Evolutionary conservation across 495 filamentous ascomycete genomes (phyloP).

Genomic region (Clavariopsis aquatica): DNA sequence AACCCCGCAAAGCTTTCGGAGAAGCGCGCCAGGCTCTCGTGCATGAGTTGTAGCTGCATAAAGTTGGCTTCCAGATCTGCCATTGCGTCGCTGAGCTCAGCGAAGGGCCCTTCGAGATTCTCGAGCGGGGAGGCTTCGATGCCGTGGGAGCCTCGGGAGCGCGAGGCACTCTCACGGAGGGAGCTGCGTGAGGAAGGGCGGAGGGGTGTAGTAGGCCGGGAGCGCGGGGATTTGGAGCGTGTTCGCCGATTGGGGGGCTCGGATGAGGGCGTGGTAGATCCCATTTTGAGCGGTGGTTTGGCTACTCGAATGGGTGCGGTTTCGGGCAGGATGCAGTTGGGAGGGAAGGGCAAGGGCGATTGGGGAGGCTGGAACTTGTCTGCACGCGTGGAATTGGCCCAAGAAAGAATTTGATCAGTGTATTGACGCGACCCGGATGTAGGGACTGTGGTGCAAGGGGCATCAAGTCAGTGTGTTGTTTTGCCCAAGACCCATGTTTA

Average conservation of each 20-base stretch:
- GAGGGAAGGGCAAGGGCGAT: background rate
- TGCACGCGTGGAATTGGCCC: background rate
- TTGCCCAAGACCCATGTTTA: background rate
- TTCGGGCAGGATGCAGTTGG: background rate
- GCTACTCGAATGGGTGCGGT: background rate
- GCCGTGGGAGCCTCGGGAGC: constrained; percentile 49
- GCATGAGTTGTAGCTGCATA: constrained; percentile 95
- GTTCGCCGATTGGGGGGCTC: constrained; percentile 45
- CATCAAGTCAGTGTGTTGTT: too few relatives aligned
- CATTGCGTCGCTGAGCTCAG: constrained; percentile 91
- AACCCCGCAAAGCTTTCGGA: constrained; percentile 96
- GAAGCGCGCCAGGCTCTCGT: constrained; percentile 91
- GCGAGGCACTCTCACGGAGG: constrained; percentile 61
- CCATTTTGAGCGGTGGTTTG: constrained; percentile 17
- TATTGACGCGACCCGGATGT: background rate
- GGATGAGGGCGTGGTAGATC: constrained; percentile 33
- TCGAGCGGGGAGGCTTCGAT: constrained; percentile 74
- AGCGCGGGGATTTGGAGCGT: constrained; percentile 55
- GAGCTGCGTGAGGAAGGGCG: constrained; percentile 89
- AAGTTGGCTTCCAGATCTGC: constrained; percentile 95
- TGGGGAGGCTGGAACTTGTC: background rate
- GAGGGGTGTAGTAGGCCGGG: constrained; percentile 89
- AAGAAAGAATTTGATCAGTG: background rate
- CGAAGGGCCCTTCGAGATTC: constrained; percentile 81
- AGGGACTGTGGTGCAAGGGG: too few relatives aligned